phyloP scores from a whole-genome alignment of 495 filamentous ascomycete species.

The Apodospora peruviana region DNA sequence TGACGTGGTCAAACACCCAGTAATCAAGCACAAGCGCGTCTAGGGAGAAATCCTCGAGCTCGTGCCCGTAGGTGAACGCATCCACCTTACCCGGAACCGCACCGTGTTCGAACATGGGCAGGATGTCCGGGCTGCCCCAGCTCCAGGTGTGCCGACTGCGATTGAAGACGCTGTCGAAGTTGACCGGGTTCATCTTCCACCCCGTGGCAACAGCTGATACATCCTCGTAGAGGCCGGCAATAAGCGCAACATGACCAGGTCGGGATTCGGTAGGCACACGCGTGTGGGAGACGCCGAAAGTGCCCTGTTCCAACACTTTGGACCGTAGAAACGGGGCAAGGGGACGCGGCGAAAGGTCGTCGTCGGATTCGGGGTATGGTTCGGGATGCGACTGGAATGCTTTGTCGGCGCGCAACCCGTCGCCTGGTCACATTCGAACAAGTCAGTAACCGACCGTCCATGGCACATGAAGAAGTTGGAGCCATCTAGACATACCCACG shows the following conservation, averaged over 20 bases:
- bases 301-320: constrained; percentile 81
- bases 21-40: constrained; percentile 78
- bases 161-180: constrained; percentile 99
- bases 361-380: constrained; percentile 64
- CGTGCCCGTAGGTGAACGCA: constrained; percentile 73
- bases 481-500: constrained; percentile 58
- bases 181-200: constrained; percentile 97
- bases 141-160: constrained; percentile 95
- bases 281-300: constrained; percentile 97
- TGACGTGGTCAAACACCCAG: constrained; percentile 95
- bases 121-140: constrained; percentile 97
- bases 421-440: constrained; percentile 47
- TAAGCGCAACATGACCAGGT: constrained; percentile 95
- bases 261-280: constrained; percentile 96
- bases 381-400: constrained; percentile 93
- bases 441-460: neutral
- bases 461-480: neutral
- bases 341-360: constrained; percentile 57
- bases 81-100: constrained; percentile 84
- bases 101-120: constrained; percentile 94
- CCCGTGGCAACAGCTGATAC: constrained; percentile 96
- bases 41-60: constrained; percentile 81
- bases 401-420: constrained; percentile 96
- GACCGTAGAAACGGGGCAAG: constrained; percentile 93
- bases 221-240: constrained; percentile 97